Base-by-base conservation (phyloP, 768 basidiomycete genomes). In the Sutorius australiensis region DNA sequence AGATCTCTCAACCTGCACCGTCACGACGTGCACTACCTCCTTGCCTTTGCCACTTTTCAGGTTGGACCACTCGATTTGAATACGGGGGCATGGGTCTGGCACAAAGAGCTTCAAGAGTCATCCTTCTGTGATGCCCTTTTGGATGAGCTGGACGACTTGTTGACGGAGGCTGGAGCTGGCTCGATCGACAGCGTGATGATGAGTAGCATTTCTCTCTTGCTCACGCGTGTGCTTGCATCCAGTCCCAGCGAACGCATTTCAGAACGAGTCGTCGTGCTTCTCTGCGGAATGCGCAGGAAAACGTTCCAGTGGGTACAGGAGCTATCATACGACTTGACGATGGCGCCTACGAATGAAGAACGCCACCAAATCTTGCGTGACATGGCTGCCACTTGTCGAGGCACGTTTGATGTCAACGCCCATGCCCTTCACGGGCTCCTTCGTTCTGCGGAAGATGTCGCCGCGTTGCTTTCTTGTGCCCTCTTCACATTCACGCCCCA, bases 151-250 rank as follows among this genome's bases (percentile, higher is more conserved):
- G 13, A 40, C 6, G 24, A 14, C 14, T 24, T 40, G 39, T 24
- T 40, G 3, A 7, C 24, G 39, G 39, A 40, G 0, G 39, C 24
- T 13, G 39, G 21, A 40, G 21, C 39, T 13, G 12, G 39, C 13
- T 24, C 10, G 68, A 73, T 51, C 41, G 63, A 72, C 51, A 54
- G 48, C 2, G 39, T 60, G 19, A 47, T 68, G 0, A 56, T 74
- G 48, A 50, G 56, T 46, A 73, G 63, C 21, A 63, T 72, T 28
- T 58, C 66, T 17, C 16, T n/a, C 7, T 37, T 37, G 6, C 58
- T 61, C 11, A 21, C 19, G 30, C 45, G 38, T 11, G 21, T 24
- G 13, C 21, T 40, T 14, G 39, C 13, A 24, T 41, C 21, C 2
- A 24, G 40, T 5, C 40, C 40, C 14, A 41, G 40, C 3, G 40